Evolutionary conservation across 192 early-diverging fungal genomes (phyloP).

Genomic region (Coemansia sp.): DNA sequence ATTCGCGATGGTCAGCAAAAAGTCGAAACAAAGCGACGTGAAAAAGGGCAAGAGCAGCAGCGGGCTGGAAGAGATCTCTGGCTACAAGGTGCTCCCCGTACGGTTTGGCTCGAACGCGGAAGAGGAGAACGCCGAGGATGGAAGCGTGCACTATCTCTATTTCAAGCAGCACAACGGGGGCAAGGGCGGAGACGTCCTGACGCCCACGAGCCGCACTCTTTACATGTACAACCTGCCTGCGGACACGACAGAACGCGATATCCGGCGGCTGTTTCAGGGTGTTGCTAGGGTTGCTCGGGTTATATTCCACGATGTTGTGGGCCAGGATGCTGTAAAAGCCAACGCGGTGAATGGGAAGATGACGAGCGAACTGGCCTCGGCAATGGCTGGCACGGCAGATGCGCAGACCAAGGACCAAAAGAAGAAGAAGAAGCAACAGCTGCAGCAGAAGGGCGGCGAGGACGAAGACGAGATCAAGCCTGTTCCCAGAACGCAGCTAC

Average conservation of each 20-base stretch:
- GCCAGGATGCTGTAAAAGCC: conserved; percentile 28
- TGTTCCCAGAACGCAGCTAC: conserved; percentile 42
- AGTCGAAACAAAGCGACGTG: conserved; percentile 13
- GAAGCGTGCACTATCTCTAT: conserved; percentile 56
- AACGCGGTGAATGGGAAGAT: conserved; percentile 26
- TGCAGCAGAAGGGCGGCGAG: conserved; percentile 21
- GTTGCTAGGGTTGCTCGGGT: conserved; percentile 56
- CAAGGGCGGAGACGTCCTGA: conserved; percentile 39
- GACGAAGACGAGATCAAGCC: conserved; percentile 29
- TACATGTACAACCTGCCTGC: conserved; percentile 69
- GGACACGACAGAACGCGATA: conserved; percentile 65
- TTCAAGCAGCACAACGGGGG: conserved; percentile 56
- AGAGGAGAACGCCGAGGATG: conserved; percentile 2
- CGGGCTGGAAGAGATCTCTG: conserved; percentile 54
- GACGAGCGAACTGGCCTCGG: conserved; percentile 41
- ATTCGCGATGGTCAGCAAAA: conserved; percentile 23
- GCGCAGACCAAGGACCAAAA: conserved; percentile 21
- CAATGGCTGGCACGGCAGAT: conserved; percentile 33
- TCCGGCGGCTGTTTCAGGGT: conserved; percentile 63
- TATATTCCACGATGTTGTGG: conserved; percentile 55
- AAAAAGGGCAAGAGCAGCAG: conserved; percentile 12
- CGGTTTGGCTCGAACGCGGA: conserved; percentile 20
- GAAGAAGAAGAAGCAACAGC: conserved; percentile 34
- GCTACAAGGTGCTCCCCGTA: conserved; percentile 59
- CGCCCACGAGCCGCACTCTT: conserved; percentile 63